phyloP scores from a whole-genome alignment of 2,329 filamentous ascomycete species.

The Xylaria hypoxylon region DNA sequence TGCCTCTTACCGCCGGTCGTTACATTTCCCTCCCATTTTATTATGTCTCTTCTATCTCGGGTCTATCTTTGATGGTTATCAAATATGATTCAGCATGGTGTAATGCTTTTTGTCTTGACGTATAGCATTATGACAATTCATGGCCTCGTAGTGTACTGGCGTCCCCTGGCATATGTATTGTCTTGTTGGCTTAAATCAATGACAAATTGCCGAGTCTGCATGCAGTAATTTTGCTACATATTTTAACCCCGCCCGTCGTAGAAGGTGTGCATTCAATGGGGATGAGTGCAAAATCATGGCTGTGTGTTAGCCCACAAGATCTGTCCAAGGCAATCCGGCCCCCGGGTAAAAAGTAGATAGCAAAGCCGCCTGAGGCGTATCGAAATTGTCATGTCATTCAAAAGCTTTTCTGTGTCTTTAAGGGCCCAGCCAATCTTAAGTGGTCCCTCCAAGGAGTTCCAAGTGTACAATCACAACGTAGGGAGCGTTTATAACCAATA shows the following conservation, averaged over 20 bases:
- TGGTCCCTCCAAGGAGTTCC: no score
- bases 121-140: no score
- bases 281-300: not conserved
- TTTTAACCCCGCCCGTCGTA: not conserved
- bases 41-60: not conserved
- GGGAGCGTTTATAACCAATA: no score
- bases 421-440: no score
- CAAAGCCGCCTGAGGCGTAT: not conserved
- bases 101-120: no score
- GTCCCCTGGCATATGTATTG: not conserved
- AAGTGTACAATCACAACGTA: no score
- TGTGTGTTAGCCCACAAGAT: not conserved
- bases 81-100: no score
- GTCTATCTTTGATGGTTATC: no score
- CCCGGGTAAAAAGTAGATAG: no score
- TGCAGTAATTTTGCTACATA: not conserved
- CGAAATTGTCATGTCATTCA: not conserved
- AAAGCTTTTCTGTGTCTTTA: not conserved
- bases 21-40: slow-evolving; percentile 60
- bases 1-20: slow-evolving; percentile 81
- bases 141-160: not conserved
- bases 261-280: not conserved
- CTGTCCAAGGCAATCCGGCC: not conserved
- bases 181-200: not conserved
- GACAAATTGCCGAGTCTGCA: not conserved